Percentiles rank a stretch among this genome's conserved stretches.
These are phyloP conservation scores for Chlorella ohadii DNA, from an alignment of 139 green algal species.

Conservation along the genomic window DNA sequence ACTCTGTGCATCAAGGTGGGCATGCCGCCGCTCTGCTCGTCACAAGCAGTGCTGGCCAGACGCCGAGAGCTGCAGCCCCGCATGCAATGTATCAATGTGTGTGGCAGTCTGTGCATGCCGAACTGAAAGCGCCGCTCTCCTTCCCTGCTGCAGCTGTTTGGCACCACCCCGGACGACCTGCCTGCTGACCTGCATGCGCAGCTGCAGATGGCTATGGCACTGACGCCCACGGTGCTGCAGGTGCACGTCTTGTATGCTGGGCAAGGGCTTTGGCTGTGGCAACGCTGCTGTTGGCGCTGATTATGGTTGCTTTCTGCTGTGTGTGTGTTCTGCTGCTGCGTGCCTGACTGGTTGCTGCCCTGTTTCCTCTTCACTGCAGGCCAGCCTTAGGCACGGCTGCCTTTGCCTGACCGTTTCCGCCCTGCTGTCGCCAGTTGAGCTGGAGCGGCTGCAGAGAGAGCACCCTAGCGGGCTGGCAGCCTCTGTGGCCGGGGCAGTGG, in stretches of 20 bases:
- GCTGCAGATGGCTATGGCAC: neutral
- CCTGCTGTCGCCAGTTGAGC: neutral
- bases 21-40: too few relatives aligned
- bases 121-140: too few relatives aligned
- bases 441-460: neutral
- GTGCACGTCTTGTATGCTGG: too few relatives aligned
- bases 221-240: conserved; percentile 1
- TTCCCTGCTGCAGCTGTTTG: neutral
- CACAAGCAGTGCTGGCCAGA: too few relatives aligned
- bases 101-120: too few relatives aligned
- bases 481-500: neutral
- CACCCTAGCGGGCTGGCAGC: neutral
- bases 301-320: too few relatives aligned
- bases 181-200: neutral
- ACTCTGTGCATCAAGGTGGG: neutral
- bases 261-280: too few relatives aligned
- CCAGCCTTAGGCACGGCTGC: neutral
- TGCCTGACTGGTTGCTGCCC: too few relatives aligned
- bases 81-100: too few relatives aligned
- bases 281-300: too few relatives aligned
- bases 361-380: too few relatives aligned
- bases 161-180: neutral
- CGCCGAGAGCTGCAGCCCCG: neutral
- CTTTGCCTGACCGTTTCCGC: neutral
- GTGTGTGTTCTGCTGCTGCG: too few relatives aligned